phyloP scores from a whole-genome alignment of 2,329 filamentous ascomycete species.

The Fusarium ambrosium region DNA sequence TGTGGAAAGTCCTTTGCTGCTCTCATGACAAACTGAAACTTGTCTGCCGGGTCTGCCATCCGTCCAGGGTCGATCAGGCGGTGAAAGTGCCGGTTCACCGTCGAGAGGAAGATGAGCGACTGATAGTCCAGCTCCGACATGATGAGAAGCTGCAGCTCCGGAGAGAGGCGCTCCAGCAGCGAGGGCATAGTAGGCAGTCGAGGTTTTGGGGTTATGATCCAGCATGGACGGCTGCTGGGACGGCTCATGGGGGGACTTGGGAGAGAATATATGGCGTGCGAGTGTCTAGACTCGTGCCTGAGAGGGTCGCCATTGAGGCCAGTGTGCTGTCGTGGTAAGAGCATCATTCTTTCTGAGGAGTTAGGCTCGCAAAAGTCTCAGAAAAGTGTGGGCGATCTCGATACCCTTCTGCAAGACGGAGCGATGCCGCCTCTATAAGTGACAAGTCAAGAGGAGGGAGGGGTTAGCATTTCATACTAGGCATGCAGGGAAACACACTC shows the following conservation, averaged over 20 bases:
- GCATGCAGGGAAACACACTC: conserved; percentile 18
- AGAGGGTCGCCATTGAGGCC: conserved; percentile 22
- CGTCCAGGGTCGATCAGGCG: conserved; percentile 50
- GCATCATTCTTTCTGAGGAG: conserved; percentile 44
- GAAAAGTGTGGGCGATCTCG: conserved; percentile 36
- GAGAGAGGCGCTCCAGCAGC: conserved; percentile 52
- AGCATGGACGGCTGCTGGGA: conserved; percentile 21
- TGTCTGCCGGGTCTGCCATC: conserved; percentile 54
- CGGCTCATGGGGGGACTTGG: conserved; percentile 18
- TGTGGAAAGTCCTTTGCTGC: conserved; percentile 58
- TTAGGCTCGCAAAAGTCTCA: not conserved
- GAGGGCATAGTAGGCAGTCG: conserved; percentile 39
- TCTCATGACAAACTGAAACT: conserved; percentile 57
- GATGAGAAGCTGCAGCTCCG: conserved; percentile 51
- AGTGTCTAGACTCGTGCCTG: conserved; percentile 24
- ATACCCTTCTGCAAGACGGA: conserved; percentile 41
- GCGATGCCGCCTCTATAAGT: conserved; percentile 44
- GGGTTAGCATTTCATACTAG: conserved; percentile 10
- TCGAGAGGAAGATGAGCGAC: conserved; percentile 57
- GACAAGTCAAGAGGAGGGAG: conserved; percentile 17
- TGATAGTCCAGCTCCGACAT: conserved; percentile 56
- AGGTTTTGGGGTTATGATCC: conserved; percentile 16
- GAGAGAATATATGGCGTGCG: conserved; percentile 9
- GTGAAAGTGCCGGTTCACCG: conserved; percentile 53
- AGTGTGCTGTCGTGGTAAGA: conserved; percentile 44